Evolutionary conservation across 208 protist species (phyloP), one percentile per base, ranked within the genome.

Genomic region (Leishmania major): DNA sequence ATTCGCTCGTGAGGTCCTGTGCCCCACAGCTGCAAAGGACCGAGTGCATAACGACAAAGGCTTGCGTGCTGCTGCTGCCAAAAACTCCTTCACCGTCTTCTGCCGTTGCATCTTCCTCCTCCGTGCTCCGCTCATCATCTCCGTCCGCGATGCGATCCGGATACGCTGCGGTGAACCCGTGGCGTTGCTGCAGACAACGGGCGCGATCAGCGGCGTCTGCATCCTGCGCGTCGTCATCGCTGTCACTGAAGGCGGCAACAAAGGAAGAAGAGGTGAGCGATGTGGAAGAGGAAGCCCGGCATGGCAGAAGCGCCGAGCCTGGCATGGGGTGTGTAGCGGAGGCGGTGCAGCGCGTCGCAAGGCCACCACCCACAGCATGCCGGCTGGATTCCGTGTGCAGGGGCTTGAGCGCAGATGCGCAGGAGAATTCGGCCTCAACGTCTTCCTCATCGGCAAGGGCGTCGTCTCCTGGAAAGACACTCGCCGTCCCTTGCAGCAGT

Each of bases 21-120:
- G 10, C 49, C 45, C 45, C 31, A 43, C 60, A 84, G 77, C 90
- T 95, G 82, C 92, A 95, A 55, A 89, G 81, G 17, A 62, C 75
- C 0, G 89, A 87, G 77, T 94, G 78, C 89, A 95, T 87, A 40
- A 95, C 79, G 53, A 93, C 28, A 7, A 35, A 47, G n/a, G 15
- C 66, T 15, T 43, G 66, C 75, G 82, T 87, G 91, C 6, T 13
- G 79, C 28, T 62, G 53, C 70, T 10, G 8, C 67, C 19, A 0
- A 43, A 17, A 25, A 57, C 4, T 6, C 6, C 70, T 6, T 59
- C 47, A 3, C 3, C n/a, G 31, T 77, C 73, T 45, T 78, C 77
- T 45, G 43, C 67, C 3, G 84, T 71, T 1, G 80, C 86, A 5
- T 86, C 81, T 17, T 86, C 88, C 1, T 87, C 82, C 51, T 87